Base-by-base conservation (phyloP, 2,329 filamentous ascomycete genomes). In the Aspergillus sp. region DNA sequence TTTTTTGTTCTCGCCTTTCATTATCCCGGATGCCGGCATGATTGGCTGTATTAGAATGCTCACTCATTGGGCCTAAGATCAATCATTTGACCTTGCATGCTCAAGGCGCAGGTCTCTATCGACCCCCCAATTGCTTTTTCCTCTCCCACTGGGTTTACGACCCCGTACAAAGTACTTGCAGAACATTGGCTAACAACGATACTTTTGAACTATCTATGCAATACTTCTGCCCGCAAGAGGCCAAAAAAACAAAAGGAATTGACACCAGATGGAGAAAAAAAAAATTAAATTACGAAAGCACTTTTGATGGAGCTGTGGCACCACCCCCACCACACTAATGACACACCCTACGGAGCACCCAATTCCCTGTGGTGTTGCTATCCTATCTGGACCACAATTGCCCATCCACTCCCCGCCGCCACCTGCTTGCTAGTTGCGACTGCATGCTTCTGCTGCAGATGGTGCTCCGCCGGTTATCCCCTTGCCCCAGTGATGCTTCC, bases 371-470 rank as follows among this genome's bases (percentile, higher is more conserved):
- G 68, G 63, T 66, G 55, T 61, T 60, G 63, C 57, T 68, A 70
- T 61, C 65, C 68, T 67, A 63, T 66, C 64, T 65, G 60, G 67
- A 64, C 60, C 54, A 50, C 52, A 55, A 23, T 36, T 41, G 15
- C 25, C n/a, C 52, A 43, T 25, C 64, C 63, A 56, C 64, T 60
- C 62, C 60, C 65, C 55, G 54, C 67, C 59, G 56, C 68, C 64
- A 58, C 62, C 67, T 45, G 55, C 64, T 68, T 63, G 61, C 67
- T 69, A 64, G 63, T 68, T 63, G 61, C 67, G 69, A 64, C 70
- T 72, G 69, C 70, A 71, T 59, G 64, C 66, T 68, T 63, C 61
- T 59, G 61, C 67, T 71, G 68, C 70, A 65, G 65, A 69, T 68
- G 68, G 66, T 65, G 60, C 61, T 68, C 58, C 69, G 70, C 67